phyloP scores from a whole-genome alignment of 2,329 filamentous ascomycete genomes.

The Alternaria incomplexa region DNA sequence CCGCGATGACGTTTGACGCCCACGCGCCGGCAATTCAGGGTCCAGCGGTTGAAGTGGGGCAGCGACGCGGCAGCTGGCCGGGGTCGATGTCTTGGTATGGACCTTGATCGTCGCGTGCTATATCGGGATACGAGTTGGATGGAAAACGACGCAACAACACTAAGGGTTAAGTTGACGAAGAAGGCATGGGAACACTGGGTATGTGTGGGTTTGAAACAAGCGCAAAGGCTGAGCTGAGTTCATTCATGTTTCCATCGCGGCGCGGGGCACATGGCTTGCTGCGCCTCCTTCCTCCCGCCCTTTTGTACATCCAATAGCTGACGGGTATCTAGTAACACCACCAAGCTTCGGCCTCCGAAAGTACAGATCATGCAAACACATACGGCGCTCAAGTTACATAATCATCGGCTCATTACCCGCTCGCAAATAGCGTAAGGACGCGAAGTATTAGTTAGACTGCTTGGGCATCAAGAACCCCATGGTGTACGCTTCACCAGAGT shows the following conservation, averaged over 20 bases:
- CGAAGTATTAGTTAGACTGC: constrained; percentile 1
- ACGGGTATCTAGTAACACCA: background rate
- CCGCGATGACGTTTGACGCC: constrained; percentile 17
- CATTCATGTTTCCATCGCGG: constrained; percentile 4
- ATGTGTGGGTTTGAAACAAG: background rate
- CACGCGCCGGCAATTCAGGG: constrained; percentile 7
- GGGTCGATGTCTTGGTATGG: background rate
- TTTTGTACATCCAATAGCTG: constrained; percentile 6
- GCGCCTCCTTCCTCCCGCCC: constrained; percentile 17
- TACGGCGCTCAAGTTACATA: background rate
- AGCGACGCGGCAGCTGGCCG: background rate
- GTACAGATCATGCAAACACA: background rate
- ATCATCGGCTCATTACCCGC: background rate
- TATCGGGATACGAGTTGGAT: background rate
- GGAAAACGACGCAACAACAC: background rate
- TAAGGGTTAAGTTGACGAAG: background rate
- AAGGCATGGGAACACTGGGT: background rate
- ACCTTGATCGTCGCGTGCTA: constrained; percentile 5
- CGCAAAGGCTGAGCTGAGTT: constrained; percentile 12
- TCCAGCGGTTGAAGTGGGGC: constrained; percentile 20
- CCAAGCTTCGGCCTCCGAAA: background rate
- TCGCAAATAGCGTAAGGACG: background rate
- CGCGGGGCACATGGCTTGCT: constrained; percentile 17
- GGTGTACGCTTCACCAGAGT: constrained; percentile 30
- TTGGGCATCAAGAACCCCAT: constrained; percentile 42